These are phyloP conservation scores for Gossypium anomalum DNA, from an alignment of 345 rosid genomes.

Conservation along the genomic window DNA sequence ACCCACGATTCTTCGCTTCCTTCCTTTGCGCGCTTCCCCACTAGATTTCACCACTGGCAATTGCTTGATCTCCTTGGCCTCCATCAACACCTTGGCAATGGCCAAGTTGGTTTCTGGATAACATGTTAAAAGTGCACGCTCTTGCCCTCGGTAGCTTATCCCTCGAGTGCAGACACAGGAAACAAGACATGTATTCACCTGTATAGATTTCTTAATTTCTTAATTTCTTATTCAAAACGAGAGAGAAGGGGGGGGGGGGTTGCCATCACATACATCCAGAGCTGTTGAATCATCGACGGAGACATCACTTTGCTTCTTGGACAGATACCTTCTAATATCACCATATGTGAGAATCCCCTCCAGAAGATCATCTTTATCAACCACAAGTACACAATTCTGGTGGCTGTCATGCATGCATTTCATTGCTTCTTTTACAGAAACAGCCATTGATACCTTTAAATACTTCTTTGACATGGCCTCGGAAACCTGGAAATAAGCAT, in stretches of 20 bases:
- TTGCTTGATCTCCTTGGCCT: constrained; percentile 91
- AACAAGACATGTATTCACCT: constrained; percentile 61
- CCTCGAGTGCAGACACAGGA: constrained; percentile 74
- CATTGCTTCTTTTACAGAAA: constrained; percentile 72
- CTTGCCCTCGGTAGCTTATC: constrained; percentile 70
- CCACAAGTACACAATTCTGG: constrained; percentile 66
- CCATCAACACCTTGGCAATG: constrained; percentile 87
- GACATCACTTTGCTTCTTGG: constrained; percentile 36
- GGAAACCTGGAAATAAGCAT: constrained; percentile 46
- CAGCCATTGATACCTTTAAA: constrained; percentile 22
- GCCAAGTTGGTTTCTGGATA: constrained; percentile 70
- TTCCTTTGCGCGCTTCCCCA: constrained; percentile 50
- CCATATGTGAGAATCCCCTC: constrained; percentile 82
- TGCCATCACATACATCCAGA: constrained; percentile 48
- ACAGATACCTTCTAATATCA: constrained; percentile 50
- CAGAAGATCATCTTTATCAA: constrained; percentile 65
- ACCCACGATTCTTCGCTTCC: constrained; percentile 62
- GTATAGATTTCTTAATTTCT: constrained; percentile 17
- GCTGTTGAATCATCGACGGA: constrained; percentile 36
- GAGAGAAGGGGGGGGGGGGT: neutral
- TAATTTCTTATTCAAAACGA: neutral
- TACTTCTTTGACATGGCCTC: constrained; percentile 56
- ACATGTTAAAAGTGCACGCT: constrained; percentile 80
- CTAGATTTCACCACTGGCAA: constrained; percentile 76
- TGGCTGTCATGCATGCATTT: constrained; percentile 61